A percentile compares a stretch with the other conserved stretches of the same genome.
Conservation (phyloP, 2,329 filamentous ascomycete genomes). For the Ceratocystis harringtonii region DNA sequence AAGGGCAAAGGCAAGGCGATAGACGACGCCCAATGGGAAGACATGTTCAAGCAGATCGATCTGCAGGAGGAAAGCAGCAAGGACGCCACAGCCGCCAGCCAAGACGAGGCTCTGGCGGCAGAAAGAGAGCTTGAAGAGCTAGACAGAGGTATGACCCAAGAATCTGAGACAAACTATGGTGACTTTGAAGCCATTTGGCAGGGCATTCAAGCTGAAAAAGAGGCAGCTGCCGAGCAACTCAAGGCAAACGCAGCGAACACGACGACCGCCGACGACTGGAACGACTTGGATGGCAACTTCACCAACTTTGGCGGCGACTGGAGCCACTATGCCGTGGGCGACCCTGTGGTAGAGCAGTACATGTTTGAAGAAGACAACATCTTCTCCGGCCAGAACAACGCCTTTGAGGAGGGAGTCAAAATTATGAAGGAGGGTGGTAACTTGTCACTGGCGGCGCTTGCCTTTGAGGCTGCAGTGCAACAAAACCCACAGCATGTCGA, state of each 20-base stretch:
- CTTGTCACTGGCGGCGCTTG: constrained; percentile 78
- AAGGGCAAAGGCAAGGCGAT: constrained; percentile 88
- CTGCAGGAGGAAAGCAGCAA: constrained; percentile 36
- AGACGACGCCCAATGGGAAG: constrained; percentile 89
- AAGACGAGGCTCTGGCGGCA: constrained; percentile 29
- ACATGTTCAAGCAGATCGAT: constrained; percentile 79
- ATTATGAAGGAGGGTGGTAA: constrained; percentile 93
- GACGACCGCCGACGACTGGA: constrained; percentile 56
- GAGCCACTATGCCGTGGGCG: constrained; percentile 42
- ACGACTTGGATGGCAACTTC: constrained; percentile 39
- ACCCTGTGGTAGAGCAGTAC: constrained; percentile 75
- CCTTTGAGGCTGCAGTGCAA: constrained; percentile 90
- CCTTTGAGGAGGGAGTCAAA: constrained; percentile 82
- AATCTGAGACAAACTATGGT: constrained; percentile 57
- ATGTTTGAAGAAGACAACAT: constrained; percentile 91
- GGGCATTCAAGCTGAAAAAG: constrained; percentile 57
- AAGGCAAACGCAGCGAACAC: constrained; percentile 12
- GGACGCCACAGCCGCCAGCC: constrained; percentile 30
- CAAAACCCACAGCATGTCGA: constrained; percentile 76
- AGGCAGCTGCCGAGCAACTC: constrained; percentile 16
- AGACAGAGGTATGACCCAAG: constrained; percentile 42
- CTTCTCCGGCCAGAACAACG: constrained; percentile 65
- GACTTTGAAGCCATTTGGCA: constrained; percentile 85
- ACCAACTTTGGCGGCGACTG: constrained; percentile 50
- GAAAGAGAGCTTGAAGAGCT: constrained; percentile 68